Conservation (phyloP, 2,329 filamentous ascomycete genomes). For the Xylariaceae sp. region DNA sequence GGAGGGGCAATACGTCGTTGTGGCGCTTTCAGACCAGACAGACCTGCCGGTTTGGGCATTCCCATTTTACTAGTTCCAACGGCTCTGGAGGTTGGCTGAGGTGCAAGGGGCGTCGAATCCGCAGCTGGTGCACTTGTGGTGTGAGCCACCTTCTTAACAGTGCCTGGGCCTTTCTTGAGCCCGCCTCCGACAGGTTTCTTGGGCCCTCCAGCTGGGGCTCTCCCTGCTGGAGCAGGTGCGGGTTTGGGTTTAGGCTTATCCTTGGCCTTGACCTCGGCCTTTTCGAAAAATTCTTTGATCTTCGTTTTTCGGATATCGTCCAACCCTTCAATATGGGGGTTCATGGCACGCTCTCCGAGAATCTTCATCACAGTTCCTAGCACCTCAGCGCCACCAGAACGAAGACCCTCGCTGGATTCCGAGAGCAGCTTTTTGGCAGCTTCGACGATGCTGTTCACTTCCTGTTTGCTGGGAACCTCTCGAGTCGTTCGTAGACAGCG, state of each 20-base stretch:
- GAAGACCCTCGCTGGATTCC: conserved; percentile 84
- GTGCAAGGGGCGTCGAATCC: conserved; percentile 61
- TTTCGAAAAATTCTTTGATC: conserved; percentile 87
- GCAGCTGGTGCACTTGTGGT: conserved; percentile 51
- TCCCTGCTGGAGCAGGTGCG: conserved; percentile 65
- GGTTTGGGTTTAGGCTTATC: conserved; percentile 93
- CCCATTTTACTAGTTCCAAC: conserved; percentile 58
- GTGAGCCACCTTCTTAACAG: conserved; percentile 56
- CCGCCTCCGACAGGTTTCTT: conserved; percentile 46
- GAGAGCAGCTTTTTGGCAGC: conserved; percentile 86
- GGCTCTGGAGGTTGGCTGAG: conserved; percentile 63
- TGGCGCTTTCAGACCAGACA: conserved; percentile 66
- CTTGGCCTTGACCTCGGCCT: conserved; percentile 84
- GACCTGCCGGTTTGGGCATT: conserved; percentile 58
- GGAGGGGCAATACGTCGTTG: conserved; percentile 62
- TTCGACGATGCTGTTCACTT: conserved; percentile 87
- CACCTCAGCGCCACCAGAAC: conserved; percentile 89
- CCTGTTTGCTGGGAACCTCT: conserved; percentile 82
- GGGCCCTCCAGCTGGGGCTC: conserved; percentile 52
- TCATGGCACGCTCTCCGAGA: conserved; percentile 95
- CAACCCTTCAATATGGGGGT: conserved; percentile 85
- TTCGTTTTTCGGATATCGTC: conserved; percentile 96
- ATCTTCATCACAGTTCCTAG: conserved; percentile 98
- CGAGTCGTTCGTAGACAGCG: conserved; percentile 83
- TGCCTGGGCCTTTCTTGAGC: conserved; percentile 59